Evolutionary conservation across 345 rosid genomes (phyloP).

Genomic region (Euphorbia tirucalli): DNA sequence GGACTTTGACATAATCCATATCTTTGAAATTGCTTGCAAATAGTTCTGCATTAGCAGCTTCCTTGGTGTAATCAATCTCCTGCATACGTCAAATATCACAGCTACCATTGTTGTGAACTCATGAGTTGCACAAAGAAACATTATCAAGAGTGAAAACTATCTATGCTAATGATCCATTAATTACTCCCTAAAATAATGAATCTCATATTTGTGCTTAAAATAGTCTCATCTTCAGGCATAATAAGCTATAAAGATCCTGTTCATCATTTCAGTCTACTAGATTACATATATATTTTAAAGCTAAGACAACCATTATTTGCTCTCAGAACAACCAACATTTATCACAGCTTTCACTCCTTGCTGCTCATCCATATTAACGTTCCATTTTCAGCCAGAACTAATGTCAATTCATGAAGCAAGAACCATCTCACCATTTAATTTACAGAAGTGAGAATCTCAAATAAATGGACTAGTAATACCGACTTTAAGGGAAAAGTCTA

Average conservation of each 20-base stretch:
- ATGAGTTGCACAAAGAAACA: background rate
- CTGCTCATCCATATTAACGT: conserved; percentile 2
- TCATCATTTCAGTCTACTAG: background rate
- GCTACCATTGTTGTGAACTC: conserved; percentile 7
- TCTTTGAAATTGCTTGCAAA: conserved; percentile 87
- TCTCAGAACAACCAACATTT: conserved; percentile 3
- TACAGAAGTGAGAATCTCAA: conserved; percentile 12
- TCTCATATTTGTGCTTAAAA: background rate
- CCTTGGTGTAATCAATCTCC: conserved; percentile 98
- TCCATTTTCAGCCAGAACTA: background rate
- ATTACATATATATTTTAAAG: background rate
- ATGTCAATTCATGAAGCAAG: background rate
- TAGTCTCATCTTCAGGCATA: background rate
- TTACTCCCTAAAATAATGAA: background rate
- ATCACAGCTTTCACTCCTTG: background rate
- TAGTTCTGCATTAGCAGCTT: conserved; percentile 88
- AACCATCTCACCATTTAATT: background rate
- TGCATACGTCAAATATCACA: conserved; percentile 32
- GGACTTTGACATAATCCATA: conserved; percentile 87
- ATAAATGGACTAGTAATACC: background rate
- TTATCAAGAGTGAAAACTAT: background rate
- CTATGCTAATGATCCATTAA: background rate
- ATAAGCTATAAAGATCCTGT: background rate
- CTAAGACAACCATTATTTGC: background rate
- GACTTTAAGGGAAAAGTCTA: background rate